phyloP scores from a whole-genome alignment of 371 early-diverging fungal genomes.

The Scutellospora calospora region DNA sequence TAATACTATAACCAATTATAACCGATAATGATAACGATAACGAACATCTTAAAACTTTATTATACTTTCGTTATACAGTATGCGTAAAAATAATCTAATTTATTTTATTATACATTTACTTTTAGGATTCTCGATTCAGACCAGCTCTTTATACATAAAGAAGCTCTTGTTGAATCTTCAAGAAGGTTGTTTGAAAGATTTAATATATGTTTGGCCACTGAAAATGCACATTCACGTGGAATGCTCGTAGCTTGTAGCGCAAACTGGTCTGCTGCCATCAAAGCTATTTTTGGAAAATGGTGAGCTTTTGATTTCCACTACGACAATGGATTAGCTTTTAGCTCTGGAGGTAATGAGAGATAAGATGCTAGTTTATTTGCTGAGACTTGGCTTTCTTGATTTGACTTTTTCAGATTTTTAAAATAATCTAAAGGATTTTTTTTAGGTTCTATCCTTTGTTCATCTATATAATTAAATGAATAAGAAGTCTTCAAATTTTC shows the following conservation, averaged over 20 bases:
- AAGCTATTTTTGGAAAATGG: not conserved
- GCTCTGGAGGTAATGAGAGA: conserved; percentile 1
- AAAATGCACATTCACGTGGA: not conserved
- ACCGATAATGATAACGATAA: no score
- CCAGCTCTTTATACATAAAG: not conserved
- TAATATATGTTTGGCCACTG: not conserved
- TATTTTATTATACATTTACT: not conserved
- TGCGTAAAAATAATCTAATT: no score
- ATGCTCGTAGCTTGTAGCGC: not conserved
- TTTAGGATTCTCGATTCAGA: not conserved
- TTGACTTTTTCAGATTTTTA: not conserved
- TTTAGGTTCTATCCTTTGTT: not conserved
- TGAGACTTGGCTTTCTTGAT: not conserved
- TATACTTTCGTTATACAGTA: no score
- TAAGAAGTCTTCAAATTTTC: no score
- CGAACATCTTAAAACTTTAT: no score
- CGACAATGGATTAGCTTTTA: not conserved
- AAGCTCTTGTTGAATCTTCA: not conserved
- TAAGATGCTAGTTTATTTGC: not conserved
- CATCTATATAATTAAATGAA: not conserved
- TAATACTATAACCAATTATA: no score
- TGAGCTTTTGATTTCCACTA: not conserved
- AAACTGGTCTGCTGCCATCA: not conserved
- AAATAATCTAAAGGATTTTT: not conserved
- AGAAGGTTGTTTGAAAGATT: not conserved